Percentiles rank a stretch among this genome's conserved stretches.
These are phyloP conservation scores for Yamadazyma philogaea DNA, from an alignment of 805 yeast genomes.

Conservation along the genomic window DNA sequence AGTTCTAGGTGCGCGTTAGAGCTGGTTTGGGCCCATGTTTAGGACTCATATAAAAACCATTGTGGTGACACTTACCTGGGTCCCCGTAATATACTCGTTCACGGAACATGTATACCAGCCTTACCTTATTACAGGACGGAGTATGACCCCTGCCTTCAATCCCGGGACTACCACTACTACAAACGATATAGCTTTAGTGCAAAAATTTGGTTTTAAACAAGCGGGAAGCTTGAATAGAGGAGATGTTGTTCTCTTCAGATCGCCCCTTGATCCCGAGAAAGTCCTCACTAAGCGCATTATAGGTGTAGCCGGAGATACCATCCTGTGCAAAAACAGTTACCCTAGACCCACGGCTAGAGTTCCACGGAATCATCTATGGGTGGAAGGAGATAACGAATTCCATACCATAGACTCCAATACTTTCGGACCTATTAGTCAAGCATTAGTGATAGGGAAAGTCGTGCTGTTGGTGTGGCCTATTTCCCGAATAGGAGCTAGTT, in stretches of 20 bases:
- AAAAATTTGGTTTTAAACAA: constrained; percentile 56
- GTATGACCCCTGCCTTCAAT: constrained; percentile 89
- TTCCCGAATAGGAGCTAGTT: constrained; percentile 27
- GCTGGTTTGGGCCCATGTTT: not conserved
- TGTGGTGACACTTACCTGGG: constrained; percentile 51
- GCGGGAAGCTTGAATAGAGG: constrained; percentile 50
- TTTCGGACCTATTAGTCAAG: constrained; percentile 86
- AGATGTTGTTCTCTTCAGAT: constrained; percentile 73
- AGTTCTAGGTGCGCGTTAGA: not conserved
- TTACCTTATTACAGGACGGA: constrained; percentile 71
- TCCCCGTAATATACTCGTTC: constrained; percentile 71
- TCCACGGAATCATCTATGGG: constrained; percentile 87
- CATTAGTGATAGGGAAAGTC: constrained; percentile 76
- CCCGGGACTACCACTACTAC: constrained; percentile 50
- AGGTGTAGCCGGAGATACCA: constrained; percentile 69
- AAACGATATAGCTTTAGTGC: constrained; percentile 63
- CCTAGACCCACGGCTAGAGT: constrained; percentile 59
- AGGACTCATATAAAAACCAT: constrained; percentile 13
- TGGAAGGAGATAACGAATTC: constrained; percentile 82
- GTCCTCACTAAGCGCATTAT: constrained; percentile 78
- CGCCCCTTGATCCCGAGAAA: constrained; percentile 77
- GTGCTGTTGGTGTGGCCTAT: constrained; percentile 67
- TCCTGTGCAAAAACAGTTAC: constrained; percentile 62
- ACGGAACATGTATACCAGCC: constrained; percentile 71
- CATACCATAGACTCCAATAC: constrained; percentile 82